Base-by-base conservation (phyloP, 331 rosid species). In the Rosa hybrid region DNA sequence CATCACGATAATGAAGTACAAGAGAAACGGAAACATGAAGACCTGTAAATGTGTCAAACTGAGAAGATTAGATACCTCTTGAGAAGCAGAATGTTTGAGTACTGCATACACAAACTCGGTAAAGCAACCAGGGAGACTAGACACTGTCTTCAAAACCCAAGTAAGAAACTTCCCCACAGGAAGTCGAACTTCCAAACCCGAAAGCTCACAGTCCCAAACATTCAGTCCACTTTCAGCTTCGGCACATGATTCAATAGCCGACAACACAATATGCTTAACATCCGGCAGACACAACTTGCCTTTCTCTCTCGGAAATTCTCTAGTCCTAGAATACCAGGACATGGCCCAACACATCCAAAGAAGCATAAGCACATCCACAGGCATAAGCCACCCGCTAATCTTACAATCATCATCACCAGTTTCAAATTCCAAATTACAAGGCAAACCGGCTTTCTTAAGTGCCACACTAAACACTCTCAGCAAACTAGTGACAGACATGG, bases 301-400 rank as follows among this genome's bases (percentile, higher is more conserved):
- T 53, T 83, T 85, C 77, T 78, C 78, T 14, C 75, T 75, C 0
- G 83, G 57, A 65, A 64, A 38, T 71, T 84, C 86, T 80, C 11
- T 81, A 75, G 72, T 83, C 68, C 90, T 83, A 82, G 78, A 72
- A 84, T 82, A 84, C 92, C 92, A 92, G 8, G 80, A 82, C 93
- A 93, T 83, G 83, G 69, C 84, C 99, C 98, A 95, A 86, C 96
- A 95, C 81, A 87, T 73, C 68, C 87, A 85, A 72, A 95, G 88
- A 80, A 95, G 91, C 84, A 89, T 49, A 42, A 82, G 76, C 74
- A 92, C 93, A 27, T 95, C 86, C 7, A 30, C 48, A 0, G 99
- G 90, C 81, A 74, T 76, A 83, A 95, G 83, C 68, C 77, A 82
- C 10, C 99, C 98, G 2, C 71, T 88, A 9, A 90, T 84, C 87